Conservation (phyloP, 805 yeast genomes). For the Wickerhamomyces pijperi region DNA sequence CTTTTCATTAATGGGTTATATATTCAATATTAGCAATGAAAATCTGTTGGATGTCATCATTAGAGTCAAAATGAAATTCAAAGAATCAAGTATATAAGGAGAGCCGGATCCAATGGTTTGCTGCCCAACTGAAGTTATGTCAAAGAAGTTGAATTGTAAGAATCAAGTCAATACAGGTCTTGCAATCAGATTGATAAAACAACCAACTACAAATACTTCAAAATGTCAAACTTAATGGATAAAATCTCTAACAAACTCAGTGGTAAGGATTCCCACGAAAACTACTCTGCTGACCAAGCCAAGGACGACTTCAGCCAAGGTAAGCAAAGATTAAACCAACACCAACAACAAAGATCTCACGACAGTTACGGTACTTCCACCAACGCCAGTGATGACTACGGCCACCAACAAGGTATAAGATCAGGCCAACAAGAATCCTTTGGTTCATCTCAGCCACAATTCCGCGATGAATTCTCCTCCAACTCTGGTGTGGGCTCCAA, state of each 20-base stretch:
- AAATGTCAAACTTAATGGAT: slow-evolving; percentile 19
- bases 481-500: not conserved
- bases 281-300: not conserved
- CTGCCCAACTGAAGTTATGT: too few relatives aligned
- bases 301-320: not conserved
- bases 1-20: too few relatives aligned
- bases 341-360: not conserved
- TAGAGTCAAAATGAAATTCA: too few relatives aligned
- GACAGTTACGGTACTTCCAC: not conserved
- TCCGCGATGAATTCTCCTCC: not conserved
- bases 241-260: slow-evolving; percentile 16
- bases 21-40: too few relatives aligned
- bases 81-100: too few relatives aligned
- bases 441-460: slow-evolving; percentile 1
- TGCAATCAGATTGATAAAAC: too few relatives aligned
- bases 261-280: slow-evolving; percentile 6
- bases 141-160: too few relatives aligned
- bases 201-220: too few relatives aligned
- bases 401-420: not conserved
- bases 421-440: not conserved
- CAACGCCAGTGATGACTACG: not conserved
- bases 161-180: too few relatives aligned
- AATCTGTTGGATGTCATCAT: too few relatives aligned
- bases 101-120: too few relatives aligned
- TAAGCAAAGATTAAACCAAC: not conserved